Percentiles rank a stretch among this genome's conserved stretches.
These are phyloP conservation scores for Aureobasidium vineae DNA, from an alignment of 2,329 filamentous ascomycete species.

Conservation along the genomic window DNA sequence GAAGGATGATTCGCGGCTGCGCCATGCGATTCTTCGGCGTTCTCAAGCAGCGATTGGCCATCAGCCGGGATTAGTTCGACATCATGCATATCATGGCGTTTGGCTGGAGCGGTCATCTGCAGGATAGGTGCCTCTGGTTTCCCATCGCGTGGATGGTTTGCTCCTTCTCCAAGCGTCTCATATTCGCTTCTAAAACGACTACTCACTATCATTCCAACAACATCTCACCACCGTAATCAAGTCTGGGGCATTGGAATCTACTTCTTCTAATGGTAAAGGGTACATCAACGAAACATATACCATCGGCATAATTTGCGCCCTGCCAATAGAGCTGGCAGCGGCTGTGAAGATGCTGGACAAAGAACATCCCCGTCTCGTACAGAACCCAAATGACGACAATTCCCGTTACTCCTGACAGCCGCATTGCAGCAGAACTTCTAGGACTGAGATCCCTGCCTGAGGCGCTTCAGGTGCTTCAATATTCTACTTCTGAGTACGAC, in stretches of 20 bases:
- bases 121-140: neutral
- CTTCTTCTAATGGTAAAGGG: neutral
- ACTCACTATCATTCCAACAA: too few species aligned
- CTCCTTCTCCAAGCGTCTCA: neutral
- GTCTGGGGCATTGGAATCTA: neutral
- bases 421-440: too few species aligned
- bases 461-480: too few species aligned
- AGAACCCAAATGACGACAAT: neutral
- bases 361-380: neutral
- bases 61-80: neutral
- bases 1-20: too few species aligned
- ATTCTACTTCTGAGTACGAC: too few species aligned
- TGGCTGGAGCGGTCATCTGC: neutral
- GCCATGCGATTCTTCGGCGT: too few species aligned
- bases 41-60: too few species aligned
- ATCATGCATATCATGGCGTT: too few species aligned
- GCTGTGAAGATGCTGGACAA: neutral
- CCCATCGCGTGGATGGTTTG: neutral
- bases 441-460: too few species aligned
- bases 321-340: conserved; percentile 20
- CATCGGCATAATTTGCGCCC: conserved; percentile 31
- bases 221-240: neutral
- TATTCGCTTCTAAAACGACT: neutral
- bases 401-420: neutral
- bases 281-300: conserved; percentile 24